A percentile compares a stretch with the other conserved stretches of the same genome.
Evolutionary conservation across 352 stramenopile species (phyloP).

Genomic region (Pythium brassicae): DNA sequence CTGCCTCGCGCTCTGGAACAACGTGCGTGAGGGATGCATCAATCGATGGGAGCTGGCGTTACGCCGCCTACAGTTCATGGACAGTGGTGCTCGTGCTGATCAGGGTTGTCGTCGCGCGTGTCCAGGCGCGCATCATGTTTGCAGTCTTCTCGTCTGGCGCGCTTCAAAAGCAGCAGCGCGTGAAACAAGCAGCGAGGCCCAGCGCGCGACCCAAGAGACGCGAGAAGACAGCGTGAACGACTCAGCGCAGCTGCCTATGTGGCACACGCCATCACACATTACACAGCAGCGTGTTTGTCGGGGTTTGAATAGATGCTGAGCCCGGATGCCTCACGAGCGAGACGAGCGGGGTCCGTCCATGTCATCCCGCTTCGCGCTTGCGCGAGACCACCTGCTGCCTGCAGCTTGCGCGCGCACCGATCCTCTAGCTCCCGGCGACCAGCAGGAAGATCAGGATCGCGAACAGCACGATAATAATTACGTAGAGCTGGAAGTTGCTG

Average conservation of each 20-base stretch:
- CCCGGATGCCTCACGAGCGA: neutral
- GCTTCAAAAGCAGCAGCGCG: conserved; percentile 4
- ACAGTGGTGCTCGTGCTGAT: neutral
- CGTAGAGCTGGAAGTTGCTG: conserved; percentile 93
- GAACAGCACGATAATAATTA: conserved; percentile 85
- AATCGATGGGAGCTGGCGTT: neutral
- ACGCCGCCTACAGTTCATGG: neutral
- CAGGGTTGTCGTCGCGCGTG: neutral
- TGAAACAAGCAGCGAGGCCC: conserved; percentile 4
- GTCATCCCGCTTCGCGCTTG: neutral
- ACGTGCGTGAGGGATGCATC: conserved; percentile 5
- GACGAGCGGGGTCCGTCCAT: neutral
- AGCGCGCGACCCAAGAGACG: conserved; percentile 11
- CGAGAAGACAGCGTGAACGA: conserved; percentile 18
- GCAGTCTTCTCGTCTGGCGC: conserved; percentile 29
- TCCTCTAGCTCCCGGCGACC: conserved; percentile 50
- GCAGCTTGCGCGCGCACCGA: neutral
- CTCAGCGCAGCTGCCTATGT: too few relatives aligned
- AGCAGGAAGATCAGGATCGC: conserved; percentile 88
- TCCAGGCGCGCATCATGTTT: conserved; percentile 28
- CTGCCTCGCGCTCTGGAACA: conserved; percentile 41
- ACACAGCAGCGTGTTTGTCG: neutral
- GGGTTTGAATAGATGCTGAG: neutral
- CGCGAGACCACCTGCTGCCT: neutral
- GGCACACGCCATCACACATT: neutral